These are phyloP conservation scores for Tetragonia tetragonoides DNA, from an alignment of 148 eudicot species.

Conservation along the genomic window DNA sequence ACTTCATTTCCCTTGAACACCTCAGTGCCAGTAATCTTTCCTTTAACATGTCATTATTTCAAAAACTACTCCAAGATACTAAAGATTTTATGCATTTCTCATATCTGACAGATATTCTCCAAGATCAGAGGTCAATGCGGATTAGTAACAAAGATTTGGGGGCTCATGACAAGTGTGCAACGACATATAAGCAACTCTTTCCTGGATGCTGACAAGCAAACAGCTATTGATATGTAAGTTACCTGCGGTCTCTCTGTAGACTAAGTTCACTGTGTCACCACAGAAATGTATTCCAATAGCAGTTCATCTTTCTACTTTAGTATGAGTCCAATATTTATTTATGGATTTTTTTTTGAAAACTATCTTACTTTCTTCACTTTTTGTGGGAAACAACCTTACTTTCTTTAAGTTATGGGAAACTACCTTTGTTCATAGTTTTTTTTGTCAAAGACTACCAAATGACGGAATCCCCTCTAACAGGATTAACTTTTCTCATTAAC, in stretches of 20 bases:
- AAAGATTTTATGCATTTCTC: neutral
- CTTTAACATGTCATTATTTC: neutral
- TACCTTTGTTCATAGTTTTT: no score
- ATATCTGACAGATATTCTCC: constrained; percentile 62
- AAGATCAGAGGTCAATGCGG: constrained; percentile 79
- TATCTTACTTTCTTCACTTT: no score
- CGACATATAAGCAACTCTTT: constrained; percentile 83
- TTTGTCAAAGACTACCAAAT: no score
- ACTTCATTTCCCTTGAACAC: neutral
- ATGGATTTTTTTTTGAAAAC: no score
- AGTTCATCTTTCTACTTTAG: neutral
- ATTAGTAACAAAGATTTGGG: constrained; percentile 68
- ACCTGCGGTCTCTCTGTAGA: neutral
- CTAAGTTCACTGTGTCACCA: neutral
- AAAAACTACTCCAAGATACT: neutral
- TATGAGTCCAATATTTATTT: neutral
- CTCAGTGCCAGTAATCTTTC: neutral
- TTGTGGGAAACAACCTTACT: no score
- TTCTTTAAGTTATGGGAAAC: no score
- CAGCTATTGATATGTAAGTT: constrained; percentile 87
- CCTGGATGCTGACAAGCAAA: constrained; percentile 83
- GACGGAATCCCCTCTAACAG: no score
- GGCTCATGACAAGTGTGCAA: constrained; percentile 63
- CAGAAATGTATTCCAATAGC: neutral
- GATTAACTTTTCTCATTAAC: no score